phyloP scores from a whole-genome alignment of 257 asterid species.

The Salvia miltiorrhiza region DNA sequence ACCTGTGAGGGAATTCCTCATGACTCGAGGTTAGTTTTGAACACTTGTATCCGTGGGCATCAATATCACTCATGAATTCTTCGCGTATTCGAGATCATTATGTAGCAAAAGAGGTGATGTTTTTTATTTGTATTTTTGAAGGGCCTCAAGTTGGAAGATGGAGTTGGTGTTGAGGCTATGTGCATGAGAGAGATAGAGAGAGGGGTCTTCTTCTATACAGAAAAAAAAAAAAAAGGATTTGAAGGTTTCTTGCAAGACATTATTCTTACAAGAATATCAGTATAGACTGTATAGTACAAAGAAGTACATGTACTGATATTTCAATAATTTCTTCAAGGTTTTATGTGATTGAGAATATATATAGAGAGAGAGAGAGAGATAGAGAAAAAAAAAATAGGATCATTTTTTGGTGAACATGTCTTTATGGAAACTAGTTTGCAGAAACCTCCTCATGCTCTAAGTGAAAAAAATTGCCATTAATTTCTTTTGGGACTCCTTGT shows the following conservation, averaged over 20 bases:
- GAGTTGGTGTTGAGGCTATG: background rate
- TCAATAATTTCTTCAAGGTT: conserved; percentile 11
- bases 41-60: background rate
- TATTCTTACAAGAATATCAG: background rate
- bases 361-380: background rate
- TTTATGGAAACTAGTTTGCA: background rate
- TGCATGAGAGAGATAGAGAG: background rate
- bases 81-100: background rate
- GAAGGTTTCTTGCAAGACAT: conserved; percentile 9
- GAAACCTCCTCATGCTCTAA: background rate
- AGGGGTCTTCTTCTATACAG: background rate
- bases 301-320: background rate
- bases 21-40: conserved; percentile 18
- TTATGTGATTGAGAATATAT: background rate
- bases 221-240: background rate
- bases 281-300: too few relatives aligned
- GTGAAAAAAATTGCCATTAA: background rate
- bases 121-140: conserved; percentile 13
- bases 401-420: background rate
- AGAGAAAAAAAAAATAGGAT: background rate
- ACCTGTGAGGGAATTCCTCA: background rate
- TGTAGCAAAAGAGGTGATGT: background rate
- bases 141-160: conserved; percentile 11
- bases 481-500: too few relatives aligned
- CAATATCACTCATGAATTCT: background rate